Base-by-base conservation (phyloP, 345 rosid species). In the Pistacia integerrima region DNA sequence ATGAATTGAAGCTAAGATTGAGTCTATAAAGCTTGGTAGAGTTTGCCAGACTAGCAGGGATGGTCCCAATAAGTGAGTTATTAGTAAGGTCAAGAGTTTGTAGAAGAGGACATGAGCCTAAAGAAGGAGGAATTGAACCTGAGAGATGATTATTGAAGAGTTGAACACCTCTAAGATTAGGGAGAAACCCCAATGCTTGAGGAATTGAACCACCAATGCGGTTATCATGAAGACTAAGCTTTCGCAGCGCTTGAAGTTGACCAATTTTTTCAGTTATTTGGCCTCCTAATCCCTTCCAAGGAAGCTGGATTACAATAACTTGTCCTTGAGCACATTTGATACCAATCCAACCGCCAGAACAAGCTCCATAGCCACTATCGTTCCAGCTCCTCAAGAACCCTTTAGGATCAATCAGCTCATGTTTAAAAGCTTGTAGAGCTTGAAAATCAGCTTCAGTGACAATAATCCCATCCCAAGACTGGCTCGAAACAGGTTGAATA, bases 341-440 rank as follows among this genome's bases (percentile, higher is more conserved):
- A 3, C 99, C 99, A 16, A 74, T 83, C 99, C 99, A 97, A 5
- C 90, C 85, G 17, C 99, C 99, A 17, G 98, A 89, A 58, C 99
- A 96, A 70, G 92, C 94, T 14, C 87, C 92, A 66, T 73, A 77
- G 2, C 93, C 91, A 67, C 89, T 89, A 16, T 83, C 91, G 10
- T 93, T 93, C 99, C 99, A 96, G 91, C 91, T 86, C 51, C 79
- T 88, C 20, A 96, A 79, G 38, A 82, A 83, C 64, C 98, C 97
- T 77, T 81, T 89, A 18, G 88, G 87, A 61, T 96, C 99, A 8
- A 85, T 78, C 0, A 93, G 81, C 41, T 89, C 97, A 56, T 82
- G 86, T 66, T 86, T 90, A 61, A 96, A 79, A 2, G 93, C 97
- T 82, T 84, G 93, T 22, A 96, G 97, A n/a, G 93, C 82, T 69